Base-by-base conservation (phyloP, 1,284 basidiomycete genomes). In the Moesziomyces sp. region DNA sequence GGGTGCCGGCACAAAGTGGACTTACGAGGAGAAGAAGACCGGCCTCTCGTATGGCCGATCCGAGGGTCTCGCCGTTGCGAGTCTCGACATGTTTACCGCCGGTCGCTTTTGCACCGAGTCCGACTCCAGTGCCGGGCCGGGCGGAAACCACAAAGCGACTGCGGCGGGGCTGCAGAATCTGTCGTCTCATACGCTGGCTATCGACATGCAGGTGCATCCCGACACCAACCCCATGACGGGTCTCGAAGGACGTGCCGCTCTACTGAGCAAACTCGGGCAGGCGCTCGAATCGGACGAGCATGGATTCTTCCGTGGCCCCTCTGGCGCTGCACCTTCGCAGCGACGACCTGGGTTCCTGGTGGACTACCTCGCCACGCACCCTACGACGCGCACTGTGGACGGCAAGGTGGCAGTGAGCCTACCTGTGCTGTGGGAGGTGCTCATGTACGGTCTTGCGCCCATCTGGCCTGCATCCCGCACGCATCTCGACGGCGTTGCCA, bases 61-160 rank as follows among this genome's bases (percentile, higher is more conserved):
- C 1, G 95, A 98, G 83, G 95, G 94, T 0, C 86, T 98, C n/a
- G 95, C 91, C 0, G 91, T 97, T 5, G 95, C 94, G 0, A 93
- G 92, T 77, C 86, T 93, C 50, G 89, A 93, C 81, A 97, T 97
- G 93, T 98, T 97, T 77, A 85, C 46, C 6, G 47, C 50, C 1
- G 71, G 71, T 8, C 43, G 71, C 0, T 74, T 74, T 43, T 58
- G 46, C 30, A 30, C 34, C 3, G 47, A 55, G 11, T 34, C 18
- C 23, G 51, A 48, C 10, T 30, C 30, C 6, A 30, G 30, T 6
- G 28, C 45, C 2, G 48, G 46, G 0, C 45, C 7, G 0, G 49
- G 35, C 0, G 30, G 24, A 3, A 14, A 52, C 5, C 53, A 73
- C 6, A 38, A 47, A 18, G 67, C 68, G 7, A 42, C 80, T 93